Base-by-base conservation (phyloP, 768 basidiomycete genomes). In the Paxillus involutus region DNA sequence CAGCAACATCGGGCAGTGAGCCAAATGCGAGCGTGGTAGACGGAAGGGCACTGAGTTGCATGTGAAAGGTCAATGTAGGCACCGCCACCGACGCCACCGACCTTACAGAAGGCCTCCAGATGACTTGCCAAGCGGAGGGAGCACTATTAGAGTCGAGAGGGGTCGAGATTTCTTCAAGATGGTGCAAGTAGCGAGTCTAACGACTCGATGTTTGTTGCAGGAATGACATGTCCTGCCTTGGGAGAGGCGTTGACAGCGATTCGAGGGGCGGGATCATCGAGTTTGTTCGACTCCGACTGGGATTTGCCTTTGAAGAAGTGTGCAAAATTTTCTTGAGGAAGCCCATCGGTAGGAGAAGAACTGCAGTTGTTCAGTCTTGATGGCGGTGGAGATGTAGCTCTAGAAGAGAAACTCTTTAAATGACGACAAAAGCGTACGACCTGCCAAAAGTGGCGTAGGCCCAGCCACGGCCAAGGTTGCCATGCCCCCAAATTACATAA, bases 1-100 rank as follows among this genome's bases (percentile, higher is more conserved):
- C n/a, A n/a, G n/a, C 44, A 12, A 52, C n/a, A 8, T 16, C 30
- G 5, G 51, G 51, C 11, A 37, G 37, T 11, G 37, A 41, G 4
- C 52, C 52, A 21, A 53, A 41, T 4, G 45, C 24, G 13, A 53
- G 45, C n/a, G 52, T 45, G 14, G 44, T 30, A 9, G 47, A 35
- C 14, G 52, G 26, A 12, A 39, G 44, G 17, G n/a, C 8, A 24
- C 40, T 24, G 30, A 19, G 5, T 24, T 29, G 29, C 11, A 29
- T 10, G 16, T 36, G 33, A 30, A 35, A 52, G 11, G 29, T 37
- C 6, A 21, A 16, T 6, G 43, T 16, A 33, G 21, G 8, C 9
- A 43, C 19, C 4, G 30, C 26, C 19, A 52, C 7, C 17, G 24
- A 35, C 32, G 44, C 33, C 26, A 45, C 43, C 29, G 35, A 17